Conservation (phyloP, 176 grass and related monocot species). For the Otatea glauca region DNA sequence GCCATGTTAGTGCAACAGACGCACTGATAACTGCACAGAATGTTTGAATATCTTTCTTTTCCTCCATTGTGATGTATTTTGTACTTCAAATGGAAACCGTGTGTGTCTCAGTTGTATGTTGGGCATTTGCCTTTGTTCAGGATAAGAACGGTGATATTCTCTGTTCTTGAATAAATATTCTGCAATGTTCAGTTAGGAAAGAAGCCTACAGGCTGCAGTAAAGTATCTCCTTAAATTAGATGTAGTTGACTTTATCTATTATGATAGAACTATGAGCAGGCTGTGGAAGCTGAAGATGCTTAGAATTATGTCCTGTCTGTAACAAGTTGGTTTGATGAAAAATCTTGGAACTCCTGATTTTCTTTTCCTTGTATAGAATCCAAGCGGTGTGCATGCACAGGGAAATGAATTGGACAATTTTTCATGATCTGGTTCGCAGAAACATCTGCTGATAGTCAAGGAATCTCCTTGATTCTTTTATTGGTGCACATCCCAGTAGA, state of each 20-base stretch:
- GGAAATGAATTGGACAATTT: conserved; percentile 1
- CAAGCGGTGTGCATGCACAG: neutral
- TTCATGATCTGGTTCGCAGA: neutral
- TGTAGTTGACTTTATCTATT: neutral
- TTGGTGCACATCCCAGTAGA: neutral
- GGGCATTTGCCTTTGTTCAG: neutral
- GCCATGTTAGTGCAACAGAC: neutral
- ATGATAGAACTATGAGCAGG: neutral
- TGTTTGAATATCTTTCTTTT: conserved; percentile 5
- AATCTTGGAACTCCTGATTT: neutral
- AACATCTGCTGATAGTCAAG: neutral
- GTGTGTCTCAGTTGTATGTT: neutral
- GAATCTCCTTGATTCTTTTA: neutral
- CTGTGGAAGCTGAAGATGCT: neutral
- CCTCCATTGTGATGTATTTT: neutral
- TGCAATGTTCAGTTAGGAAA: neutral
- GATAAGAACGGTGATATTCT: neutral
- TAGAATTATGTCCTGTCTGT: neutral
- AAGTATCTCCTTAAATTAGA: neutral
- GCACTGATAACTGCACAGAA: neutral
- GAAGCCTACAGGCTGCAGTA: neutral
- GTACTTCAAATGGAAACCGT: neutral
- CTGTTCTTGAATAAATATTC: neutral
- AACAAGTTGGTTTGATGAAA: conserved; percentile 5
- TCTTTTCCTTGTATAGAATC: neutral